Conservation (phyloP, 2,329 filamentous ascomycete species). For the Xylariales sp. region DNA sequence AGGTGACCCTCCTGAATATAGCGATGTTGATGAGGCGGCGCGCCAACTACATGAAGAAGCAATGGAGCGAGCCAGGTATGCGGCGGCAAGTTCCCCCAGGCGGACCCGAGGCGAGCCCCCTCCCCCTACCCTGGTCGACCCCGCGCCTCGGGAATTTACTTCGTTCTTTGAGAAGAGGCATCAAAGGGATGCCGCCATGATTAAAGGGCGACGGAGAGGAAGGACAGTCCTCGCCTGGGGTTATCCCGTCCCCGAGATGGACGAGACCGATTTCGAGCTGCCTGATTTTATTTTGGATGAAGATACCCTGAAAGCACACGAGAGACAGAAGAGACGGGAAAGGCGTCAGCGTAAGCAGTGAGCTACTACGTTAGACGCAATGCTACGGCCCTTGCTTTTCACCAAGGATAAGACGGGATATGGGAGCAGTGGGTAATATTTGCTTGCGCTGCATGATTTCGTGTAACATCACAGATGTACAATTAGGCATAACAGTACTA, state of each 20-base stretch:
- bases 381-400: constrained; percentile 1
- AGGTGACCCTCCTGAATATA: constrained; percentile 70
- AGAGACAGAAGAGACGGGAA: constrained; percentile 70
- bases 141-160: constrained; percentile 73
- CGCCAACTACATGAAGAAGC: constrained; percentile 82
- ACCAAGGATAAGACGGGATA: not conserved
- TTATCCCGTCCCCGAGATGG: constrained; percentile 78
- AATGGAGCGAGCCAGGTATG: constrained; percentile 46
- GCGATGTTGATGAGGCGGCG: constrained; percentile 77
- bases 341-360: constrained; percentile 63
- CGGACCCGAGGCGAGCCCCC: constrained; percentile 44
- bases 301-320: constrained; percentile 67
- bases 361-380: constrained; percentile 30
- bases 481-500: constrained; percentile 9
- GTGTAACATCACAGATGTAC: constrained; percentile 22
- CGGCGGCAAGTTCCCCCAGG: constrained; percentile 41
- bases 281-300: constrained; percentile 72
- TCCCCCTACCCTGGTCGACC: constrained; percentile 51
- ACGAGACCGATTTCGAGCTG: constrained; percentile 78
- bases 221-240: constrained; percentile 84
- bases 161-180: constrained; percentile 88
- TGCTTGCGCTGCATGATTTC: constrained; percentile 16
- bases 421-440: not conserved
- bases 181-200: constrained; percentile 82
- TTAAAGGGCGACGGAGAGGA: constrained; percentile 74